phyloP scores from a whole-genome alignment of 1,284 basidiomycete species.

The Ceratobasidium sp. region DNA sequence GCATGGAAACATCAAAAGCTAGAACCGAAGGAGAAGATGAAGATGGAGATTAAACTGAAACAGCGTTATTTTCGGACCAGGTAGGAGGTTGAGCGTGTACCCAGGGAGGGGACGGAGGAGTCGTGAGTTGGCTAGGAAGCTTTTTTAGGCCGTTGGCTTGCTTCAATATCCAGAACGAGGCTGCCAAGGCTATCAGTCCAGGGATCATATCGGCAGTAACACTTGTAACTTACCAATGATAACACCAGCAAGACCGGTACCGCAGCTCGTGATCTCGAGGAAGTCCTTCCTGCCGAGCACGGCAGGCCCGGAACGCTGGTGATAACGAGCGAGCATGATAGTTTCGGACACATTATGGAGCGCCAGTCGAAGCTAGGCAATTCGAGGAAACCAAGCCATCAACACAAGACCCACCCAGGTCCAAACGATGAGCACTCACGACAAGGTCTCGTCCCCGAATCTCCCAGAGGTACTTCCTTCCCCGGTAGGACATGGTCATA shows the following conservation, averaged over 20 bases:
- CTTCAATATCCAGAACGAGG: slow-evolving; percentile 45
- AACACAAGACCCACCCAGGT: neutral
- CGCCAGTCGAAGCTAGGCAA: slow-evolving; percentile 30
- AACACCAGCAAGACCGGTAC: slow-evolving; percentile 29
- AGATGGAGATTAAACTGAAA: slow-evolving; percentile 24
- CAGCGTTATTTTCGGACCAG: slow-evolving; percentile 40
- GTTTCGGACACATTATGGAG: slow-evolving; percentile 38
- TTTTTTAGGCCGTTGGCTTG: slow-evolving; percentile 40
- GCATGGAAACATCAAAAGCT: neutral
- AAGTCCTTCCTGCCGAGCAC: slow-evolving; percentile 36
- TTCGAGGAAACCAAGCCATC: neutral
- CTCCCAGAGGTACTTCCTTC: slow-evolving; percentile 45
- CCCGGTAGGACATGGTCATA: slow-evolving; percentile 42
- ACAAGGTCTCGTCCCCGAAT: slow-evolving; percentile 41
- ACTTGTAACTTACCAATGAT: slow-evolving; percentile 38
- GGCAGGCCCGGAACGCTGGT: slow-evolving; percentile 39
- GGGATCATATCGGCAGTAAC: neutral
- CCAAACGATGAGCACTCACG: slow-evolving; percentile 9
- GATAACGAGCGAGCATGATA: slow-evolving; percentile 40
- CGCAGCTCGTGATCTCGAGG: slow-evolving; percentile 41
- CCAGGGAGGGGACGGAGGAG: slow-evolving; percentile 40
- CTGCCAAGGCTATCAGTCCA: slow-evolving; percentile 23
- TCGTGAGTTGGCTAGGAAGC: slow-evolving; percentile 22
- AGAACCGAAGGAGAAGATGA: neutral
- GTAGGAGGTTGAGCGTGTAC: slow-evolving; percentile 18